Evolutionary conservation across 2,329 filamentous ascomycete genomes (phyloP), one percentile per base, ranked within the genome.

Genomic region (Aspergillus pseudoviridinutans): DNA sequence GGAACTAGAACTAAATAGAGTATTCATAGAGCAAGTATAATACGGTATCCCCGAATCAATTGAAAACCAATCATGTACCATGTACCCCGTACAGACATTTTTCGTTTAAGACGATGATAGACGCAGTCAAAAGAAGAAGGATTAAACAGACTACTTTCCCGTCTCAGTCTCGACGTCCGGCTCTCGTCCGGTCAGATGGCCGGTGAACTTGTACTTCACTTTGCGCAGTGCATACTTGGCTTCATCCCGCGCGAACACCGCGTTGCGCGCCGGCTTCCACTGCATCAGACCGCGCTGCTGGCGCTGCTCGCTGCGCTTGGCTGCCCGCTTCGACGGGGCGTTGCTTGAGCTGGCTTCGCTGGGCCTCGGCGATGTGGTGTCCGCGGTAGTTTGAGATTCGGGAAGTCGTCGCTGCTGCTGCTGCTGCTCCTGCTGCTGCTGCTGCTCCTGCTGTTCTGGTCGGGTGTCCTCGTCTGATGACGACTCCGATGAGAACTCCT

Each of bases 261-360:
- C 80, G 70, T 96, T 96, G 44, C 93, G 82, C 71, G 92, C 89
- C 0, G 93, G 92, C 68, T 87, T 90, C 92, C 92, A 97, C 74
- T 97, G 93, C 91, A 97, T 96, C 70, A 96, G 68, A 0, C 93
- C 93, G 10, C 92, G 83, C 65, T 97, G 92, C 76, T 92, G 91
- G 0, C 92, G 84, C 71, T 92, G 88, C 71, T 97, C 81, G 35
- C 72, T 76, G 50, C 76, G 74, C 58, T 72, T 74, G 53, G 75
- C 76, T 10, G 71, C 71, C 58, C 68, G 73, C 35, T 76, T 72
- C 3, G 68, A 69, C 12, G 62, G 51, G 6, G 50, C 60, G 22
- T 50, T 53, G 52, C 65, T 53, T 42, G 53, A 57, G 14, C 22
- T 54, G 12, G 56, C 50, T 32, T 42, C 42, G 46, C 54, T 46